Conservation (phyloP, 1,284 basidiomycete species). For the Grifola frondosa region DNA sequence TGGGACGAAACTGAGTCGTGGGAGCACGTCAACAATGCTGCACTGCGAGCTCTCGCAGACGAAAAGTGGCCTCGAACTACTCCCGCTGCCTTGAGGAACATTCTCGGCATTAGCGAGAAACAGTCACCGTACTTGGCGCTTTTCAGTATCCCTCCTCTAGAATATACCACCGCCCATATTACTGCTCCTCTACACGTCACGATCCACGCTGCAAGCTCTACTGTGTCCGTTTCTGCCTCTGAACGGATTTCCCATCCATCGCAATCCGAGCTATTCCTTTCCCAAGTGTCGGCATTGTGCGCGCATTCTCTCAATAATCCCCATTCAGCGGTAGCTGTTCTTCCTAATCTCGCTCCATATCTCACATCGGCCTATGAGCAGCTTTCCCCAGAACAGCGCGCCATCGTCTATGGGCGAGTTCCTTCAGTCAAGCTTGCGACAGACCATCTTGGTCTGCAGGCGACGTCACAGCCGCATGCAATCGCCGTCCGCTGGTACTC, state of each 20-base stretch:
- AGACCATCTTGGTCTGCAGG: slow-evolving; percentile 38
- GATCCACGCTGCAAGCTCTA: slow-evolving; percentile 11
- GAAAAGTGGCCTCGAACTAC: slow-evolving; percentile 12
- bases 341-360: slow-evolving; percentile 28
- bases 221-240: slow-evolving; percentile 21
- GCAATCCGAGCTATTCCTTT: slow-evolving; percentile 24
- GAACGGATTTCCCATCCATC: slow-evolving; percentile 23
- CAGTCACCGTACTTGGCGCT: slow-evolving; percentile 19
- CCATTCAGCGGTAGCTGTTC: slow-evolving; percentile 14
- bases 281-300: slow-evolving; percentile 26
- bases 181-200: slow-evolving; percentile 11
- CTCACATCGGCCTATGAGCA: slow-evolving; percentile 38
- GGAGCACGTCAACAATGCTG: slow-evolving; percentile 25
- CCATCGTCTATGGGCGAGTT: slow-evolving; percentile 26
- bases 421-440: slow-evolving; percentile 34
- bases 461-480: slow-evolving; percentile 30
- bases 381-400: slow-evolving; percentile 26
- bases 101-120: slow-evolving; percentile 19
- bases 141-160: slow-evolving; percentile 5
- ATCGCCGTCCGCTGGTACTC: slow-evolving; percentile 43
- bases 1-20: slow-evolving; percentile 40
- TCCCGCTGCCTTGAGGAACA: slow-evolving; percentile 8
- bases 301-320: slow-evolving; percentile 10
- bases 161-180: slow-evolving; percentile 2
- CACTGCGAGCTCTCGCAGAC: slow-evolving; percentile 23